Conservation (phyloP, 352 stramenopile species). For the Globisporangium spinosum region DNA sequence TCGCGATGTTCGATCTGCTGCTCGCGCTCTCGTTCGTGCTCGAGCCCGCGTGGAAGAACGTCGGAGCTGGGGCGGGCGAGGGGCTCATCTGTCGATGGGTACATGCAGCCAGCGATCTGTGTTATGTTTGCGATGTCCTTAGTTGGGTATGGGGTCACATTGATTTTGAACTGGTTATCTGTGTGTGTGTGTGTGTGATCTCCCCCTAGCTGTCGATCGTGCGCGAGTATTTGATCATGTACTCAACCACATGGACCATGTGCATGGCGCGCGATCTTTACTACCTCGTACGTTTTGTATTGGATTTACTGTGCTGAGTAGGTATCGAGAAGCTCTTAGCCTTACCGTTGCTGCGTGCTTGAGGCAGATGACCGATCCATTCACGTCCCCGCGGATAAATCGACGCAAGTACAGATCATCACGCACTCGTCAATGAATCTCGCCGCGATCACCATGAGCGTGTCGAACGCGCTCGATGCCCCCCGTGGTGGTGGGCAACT, state of each 20-base stretch:
- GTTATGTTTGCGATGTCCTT: neutral
- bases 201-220: conserved; percentile 43
- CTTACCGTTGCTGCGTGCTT: neutral
- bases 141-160: neutral
- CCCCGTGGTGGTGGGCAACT: conserved; percentile 59
- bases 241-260: conserved; percentile 60
- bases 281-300: conserved; percentile 39
- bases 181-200: neutral
- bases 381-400: conserved; percentile 71
- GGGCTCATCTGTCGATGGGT: conserved; percentile 51
- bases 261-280: conserved; percentile 74
- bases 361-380: conserved; percentile 67
- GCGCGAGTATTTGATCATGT: conserved; percentile 76
- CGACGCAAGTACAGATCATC: conserved; percentile 60
- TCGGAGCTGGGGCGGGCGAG: conserved; percentile 33
- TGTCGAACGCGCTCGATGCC: conserved; percentile 50
- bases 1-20: conserved; percentile 57
- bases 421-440: conserved; percentile 35
- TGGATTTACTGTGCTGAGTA: too few relatives aligned
- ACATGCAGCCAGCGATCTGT: neutral
- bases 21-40: conserved; percentile 67
- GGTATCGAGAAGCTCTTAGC: too few relatives aligned
- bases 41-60: conserved; percentile 51
- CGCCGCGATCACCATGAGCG: conserved; percentile 43
- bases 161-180: neutral